Percentiles rank a stretch among this genome's conserved stretches.
phyloP scores from a whole-genome alignment of 169 alveolate genomes.

The Besnoitia besnoiti region DNA sequence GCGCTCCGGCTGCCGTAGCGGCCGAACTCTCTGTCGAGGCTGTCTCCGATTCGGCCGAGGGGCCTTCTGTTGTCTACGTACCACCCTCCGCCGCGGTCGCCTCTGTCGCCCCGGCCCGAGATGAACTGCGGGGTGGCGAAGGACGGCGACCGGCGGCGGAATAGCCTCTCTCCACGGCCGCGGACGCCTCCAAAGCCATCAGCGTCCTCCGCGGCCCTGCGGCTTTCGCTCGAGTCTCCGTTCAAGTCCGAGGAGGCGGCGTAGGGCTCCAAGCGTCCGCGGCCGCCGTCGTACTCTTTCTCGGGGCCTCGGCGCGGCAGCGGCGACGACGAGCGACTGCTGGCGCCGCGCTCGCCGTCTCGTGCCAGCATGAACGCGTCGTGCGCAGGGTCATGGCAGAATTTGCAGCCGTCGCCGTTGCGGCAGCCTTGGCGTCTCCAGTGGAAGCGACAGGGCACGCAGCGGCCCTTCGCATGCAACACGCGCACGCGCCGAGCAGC shows the following conservation, averaged over 20 bases:
- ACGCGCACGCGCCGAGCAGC: slow-evolving; percentile 37
- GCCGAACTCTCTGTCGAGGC: not conserved
- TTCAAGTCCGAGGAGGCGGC: not conserved
- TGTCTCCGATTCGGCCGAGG: not conserved
- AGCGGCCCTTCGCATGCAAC: slow-evolving; percentile 19
- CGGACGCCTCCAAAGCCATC: not conserved
- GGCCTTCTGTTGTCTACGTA: not conserved
- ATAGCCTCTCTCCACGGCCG: not conserved
- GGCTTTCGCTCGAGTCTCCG: not conserved
- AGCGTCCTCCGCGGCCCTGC: not conserved
- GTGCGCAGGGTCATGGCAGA: slow-evolving; percentile 15
- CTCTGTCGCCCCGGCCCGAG: not conserved
- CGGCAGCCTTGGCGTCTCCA: slow-evolving; percentile 24
- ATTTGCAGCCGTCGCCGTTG: slow-evolving; percentile 25
- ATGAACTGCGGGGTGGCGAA: not conserved
- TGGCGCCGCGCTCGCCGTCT: not conserved
- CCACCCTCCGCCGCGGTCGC: not conserved
- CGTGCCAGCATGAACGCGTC: not conserved
- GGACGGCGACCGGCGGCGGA: not conserved
- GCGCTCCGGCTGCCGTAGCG: not conserved
- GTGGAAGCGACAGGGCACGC: slow-evolving; percentile 13
- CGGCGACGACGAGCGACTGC: not conserved
- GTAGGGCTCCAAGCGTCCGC: not conserved
- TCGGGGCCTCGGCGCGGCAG: no score
- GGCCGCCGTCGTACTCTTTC: not conserved